Evolutionary conservation across 306 rosid genomes (phyloP), one percentile per base, ranked within the genome.

Genomic region (Dryas drummondii): DNA sequence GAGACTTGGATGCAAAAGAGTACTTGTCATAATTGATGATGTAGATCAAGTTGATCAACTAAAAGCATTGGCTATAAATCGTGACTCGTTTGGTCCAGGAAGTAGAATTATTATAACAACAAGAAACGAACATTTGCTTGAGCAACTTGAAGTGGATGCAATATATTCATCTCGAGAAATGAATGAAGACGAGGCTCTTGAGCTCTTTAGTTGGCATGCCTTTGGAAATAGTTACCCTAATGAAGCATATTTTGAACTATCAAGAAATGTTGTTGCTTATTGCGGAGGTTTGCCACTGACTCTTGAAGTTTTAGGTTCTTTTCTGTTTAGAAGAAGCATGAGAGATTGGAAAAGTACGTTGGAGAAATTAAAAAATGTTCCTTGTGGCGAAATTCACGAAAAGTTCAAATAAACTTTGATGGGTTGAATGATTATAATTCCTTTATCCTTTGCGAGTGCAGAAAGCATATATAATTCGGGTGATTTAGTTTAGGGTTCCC

Each of bases 181-280:
- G 84, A 3, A 79, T 0, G 4, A 32, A 9, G 13, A 0, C 4
- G 84, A 86, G 26, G 80, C 86, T 6, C 66, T 77, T 9, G 72
- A 58, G 46, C 76, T 81, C 11, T 60, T 83, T 2, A 75, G 63
- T 37, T 71, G 79, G 86, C 79, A 86, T 70, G 86, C 88, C 1
- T 86, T 86, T n/a, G 5, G 46, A 9, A 40, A 47, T 14, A 9
- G 12, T 3, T 45, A 8, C 4, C 81, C 81, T 1, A 45, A 0
- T 1, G 27, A 78, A 27, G 32, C 1, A 58, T 83, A 68, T 52
- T 0, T 0, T 1, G 19, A 11, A 0, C 79, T 86, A 7, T 62
- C 84, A 0, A 74, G 13, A 51, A 4, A 5, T 0, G 74, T 72
- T 0, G 68, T 74, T 32, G 4, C 62, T 45, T 82, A 79, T 12